phyloP scores from a whole-genome alignment of 225 moss, liverwort and hornwort genomes.

The Antitrichia curtipendula region DNA sequence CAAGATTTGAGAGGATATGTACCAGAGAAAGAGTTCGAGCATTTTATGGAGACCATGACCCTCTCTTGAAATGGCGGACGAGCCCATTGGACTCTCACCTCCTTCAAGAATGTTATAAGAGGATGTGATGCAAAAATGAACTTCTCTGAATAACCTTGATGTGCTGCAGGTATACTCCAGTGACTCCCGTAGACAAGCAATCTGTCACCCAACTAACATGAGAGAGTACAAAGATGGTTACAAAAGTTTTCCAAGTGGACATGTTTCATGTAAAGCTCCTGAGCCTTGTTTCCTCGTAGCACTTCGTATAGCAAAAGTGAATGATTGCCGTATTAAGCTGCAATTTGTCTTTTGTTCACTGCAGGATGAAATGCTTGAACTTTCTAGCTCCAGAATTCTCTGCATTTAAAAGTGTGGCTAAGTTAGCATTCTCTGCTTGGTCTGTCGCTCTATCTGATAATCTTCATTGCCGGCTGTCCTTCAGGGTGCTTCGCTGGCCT shows the following conservation, averaged over 20 bases:
- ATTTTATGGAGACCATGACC: neutral
- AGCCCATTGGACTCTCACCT: neutral
- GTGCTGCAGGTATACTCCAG: conserved; percentile 14
- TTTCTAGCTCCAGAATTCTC: neutral
- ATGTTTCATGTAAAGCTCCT: conserved; percentile 28
- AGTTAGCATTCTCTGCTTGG: neutral
- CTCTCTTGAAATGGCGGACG: neutral
- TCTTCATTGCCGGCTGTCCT: neutral
- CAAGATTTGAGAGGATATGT: neutral
- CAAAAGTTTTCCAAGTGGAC: conserved; percentile 48
- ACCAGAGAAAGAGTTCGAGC: neutral
- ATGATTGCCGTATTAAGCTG: neutral
- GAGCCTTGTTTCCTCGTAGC: neutral
- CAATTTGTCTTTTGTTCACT: neutral
- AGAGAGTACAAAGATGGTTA: conserved; percentile 24
- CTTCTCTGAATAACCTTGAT: neutral
- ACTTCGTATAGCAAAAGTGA: neutral
- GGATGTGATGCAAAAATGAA: neutral
- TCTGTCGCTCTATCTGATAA: neutral
- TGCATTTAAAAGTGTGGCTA: neutral
- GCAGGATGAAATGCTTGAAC: neutral
- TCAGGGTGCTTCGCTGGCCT: conserved; percentile 46
- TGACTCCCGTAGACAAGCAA: conserved; percentile 2
- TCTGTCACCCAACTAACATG: conserved; percentile 24
- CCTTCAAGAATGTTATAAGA: neutral